phyloP scores from a whole-genome alignment of 306 rosid species.

The Parietaria judaica region DNA sequence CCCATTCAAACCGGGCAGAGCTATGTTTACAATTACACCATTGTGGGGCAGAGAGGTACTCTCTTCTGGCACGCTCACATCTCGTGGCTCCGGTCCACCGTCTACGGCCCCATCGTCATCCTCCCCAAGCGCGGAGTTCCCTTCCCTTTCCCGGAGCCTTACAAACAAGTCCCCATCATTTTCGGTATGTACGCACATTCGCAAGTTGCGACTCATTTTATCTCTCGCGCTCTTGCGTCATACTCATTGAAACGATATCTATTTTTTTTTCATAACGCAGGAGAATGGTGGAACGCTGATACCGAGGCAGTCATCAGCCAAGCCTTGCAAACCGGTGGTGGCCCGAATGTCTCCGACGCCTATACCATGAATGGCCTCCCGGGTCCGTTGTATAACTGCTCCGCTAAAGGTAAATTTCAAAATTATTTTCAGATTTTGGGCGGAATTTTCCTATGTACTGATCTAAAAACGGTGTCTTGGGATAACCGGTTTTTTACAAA shows the following conservation, averaged over 20 bases:
- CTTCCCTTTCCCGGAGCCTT: constrained; percentile 32
- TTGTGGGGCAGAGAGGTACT: constrained; percentile 57
- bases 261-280: constrained; percentile 18
- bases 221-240: neutral
- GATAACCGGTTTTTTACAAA: no score
- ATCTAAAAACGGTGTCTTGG: no score
- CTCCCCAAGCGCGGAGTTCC: constrained; percentile 41
- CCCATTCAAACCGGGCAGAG: constrained; percentile 56
- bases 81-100: constrained; percentile 55
- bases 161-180: constrained; percentile 10
- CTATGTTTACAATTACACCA: constrained; percentile 57
- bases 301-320: constrained; percentile 55
- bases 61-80: constrained; percentile 67
- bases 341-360: constrained; percentile 79
- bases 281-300: constrained; percentile 80
- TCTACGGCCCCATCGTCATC: constrained; percentile 49
- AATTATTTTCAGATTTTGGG: neutral
- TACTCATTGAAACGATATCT: neutral
- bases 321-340: constrained; percentile 61
- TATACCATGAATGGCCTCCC: constrained; percentile 71
- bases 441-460: no score
- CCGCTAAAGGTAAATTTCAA: constrained; percentile 42
- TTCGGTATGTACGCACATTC: constrained; percentile 1
- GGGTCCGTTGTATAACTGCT: constrained; percentile 62
- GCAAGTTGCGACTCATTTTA: no score